Evolutionary conservation across 345 rosid species (phyloP), one percentile per base, ranked within the genome.

Genomic region (Salix udensis): DNA sequence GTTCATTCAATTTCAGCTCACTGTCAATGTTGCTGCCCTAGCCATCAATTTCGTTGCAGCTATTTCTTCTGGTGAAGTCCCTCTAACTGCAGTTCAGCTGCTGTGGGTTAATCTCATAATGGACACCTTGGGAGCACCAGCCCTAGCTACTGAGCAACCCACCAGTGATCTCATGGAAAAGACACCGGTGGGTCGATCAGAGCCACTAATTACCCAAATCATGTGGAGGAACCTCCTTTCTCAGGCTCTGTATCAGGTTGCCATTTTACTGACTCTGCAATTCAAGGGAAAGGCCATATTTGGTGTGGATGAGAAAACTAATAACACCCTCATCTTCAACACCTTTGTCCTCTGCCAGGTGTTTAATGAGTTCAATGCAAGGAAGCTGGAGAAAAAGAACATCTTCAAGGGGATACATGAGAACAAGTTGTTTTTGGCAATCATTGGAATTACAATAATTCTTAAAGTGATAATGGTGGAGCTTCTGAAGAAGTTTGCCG

Each of bases 81-180:
- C 98, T 28, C 91, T 94, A 70, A 91, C 91, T 11, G 97, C 98
- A 1, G 92, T 89, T 67, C 98, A 94, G 81, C 79, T 92, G 68
- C 92, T 91, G 64, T 94, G 97, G 98, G 97, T 94, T 40, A 94
- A 92, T 85, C 86, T 94, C 89, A 88, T 94, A 60, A 91, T 91
- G 92, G 97, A 92, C 80, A 91, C 94, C 19, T 88, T 94, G 67
- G 97, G 98, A 46, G 98, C 97, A 30, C 77, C 92, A 72, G 97
- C 98, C 50, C 77, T 94, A 67, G 97, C 98, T 18, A 94, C 97
- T 0, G 97, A 92, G 76, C 93, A 89, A 11, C 98, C 98, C 23
- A 88, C 82, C 24, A 96, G 89, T 69, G 91, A 85, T 55, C 76
- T 94, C 79, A 85, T 92, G 97, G 82, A 81, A 70, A 86, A 86